Base-by-base conservation (phyloP, 1,139 yeast species). In the Pichia sp. region DNA sequence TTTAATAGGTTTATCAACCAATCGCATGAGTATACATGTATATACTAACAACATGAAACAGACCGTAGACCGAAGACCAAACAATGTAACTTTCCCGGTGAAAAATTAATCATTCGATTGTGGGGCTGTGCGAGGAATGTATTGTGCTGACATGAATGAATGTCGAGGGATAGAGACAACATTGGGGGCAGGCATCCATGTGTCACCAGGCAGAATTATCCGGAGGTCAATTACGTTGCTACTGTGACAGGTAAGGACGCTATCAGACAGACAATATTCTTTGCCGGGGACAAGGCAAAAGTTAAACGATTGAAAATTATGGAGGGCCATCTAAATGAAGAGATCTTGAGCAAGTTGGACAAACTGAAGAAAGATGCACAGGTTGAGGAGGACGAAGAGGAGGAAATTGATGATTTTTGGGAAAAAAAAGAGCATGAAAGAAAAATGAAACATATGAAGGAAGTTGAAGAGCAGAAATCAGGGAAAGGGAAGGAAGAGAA, bases 351-450 rank as follows among this genome's bases (percentile, higher is more conserved):
- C 15, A 54, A 50, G 23, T 10, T 47, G 15, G 52, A 53, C 11
- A 50, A 47, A 19, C 29, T 53, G 8, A 32, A 43, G 19, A 8
- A 31, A 23, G 16, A 45, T 5, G 54, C 56, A 19, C 40, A 51
- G 11, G 40, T 38, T 11, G 50, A 42, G 19, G 54, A 45, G 11
- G 32, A 42, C 5, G 52, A 54, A 13, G 56, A 47, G 7, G 50
- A 43, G 5, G 54, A 52, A 23, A 44, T 44, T n/a, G 54, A 54
- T 8, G 44, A 44, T 6, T 3, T 54, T 10, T 54, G 45, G 48
- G 54, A 47, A 8, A 15, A 44, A 7, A 50, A 34, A 29, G 49
- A 52, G 29, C 42, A 38, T 4, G 44, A 52, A 6, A 43, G 51
- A 11, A 50, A 47, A 34, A 5, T 50, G 29, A 8, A 43, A 15